phyloP scores from a whole-genome alignment of 768 basidiomycete genomes.

The Termitomyces eurrhizus region DNA sequence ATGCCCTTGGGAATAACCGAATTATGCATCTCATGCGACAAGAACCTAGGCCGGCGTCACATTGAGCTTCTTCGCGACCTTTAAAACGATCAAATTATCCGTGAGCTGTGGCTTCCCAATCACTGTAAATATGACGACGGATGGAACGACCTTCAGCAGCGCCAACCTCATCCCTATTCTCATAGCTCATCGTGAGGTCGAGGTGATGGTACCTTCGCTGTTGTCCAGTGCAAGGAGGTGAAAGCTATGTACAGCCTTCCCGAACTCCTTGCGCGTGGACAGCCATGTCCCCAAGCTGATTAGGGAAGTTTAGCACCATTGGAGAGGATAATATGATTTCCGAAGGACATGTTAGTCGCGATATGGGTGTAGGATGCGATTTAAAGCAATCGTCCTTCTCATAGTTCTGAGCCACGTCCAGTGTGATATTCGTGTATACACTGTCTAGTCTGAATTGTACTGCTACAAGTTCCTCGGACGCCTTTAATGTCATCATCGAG shows the following conservation, averaged over 20 bases:
- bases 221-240: background rate
- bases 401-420: constrained; percentile 5
- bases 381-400: background rate
- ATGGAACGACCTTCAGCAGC: constrained; percentile 72
- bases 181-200: constrained; percentile 77
- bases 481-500: background rate
- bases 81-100: constrained; percentile 57
- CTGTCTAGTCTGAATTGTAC: background rate
- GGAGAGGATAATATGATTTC: constrained; percentile 37
- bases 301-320: constrained; percentile 58
- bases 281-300: constrained; percentile 86
- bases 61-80: constrained; percentile 57
- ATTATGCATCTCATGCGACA: constrained; percentile 73
- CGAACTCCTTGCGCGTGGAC: constrained; percentile 71
- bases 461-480: background rate
- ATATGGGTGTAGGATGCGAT: background rate
- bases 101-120: constrained; percentile 62
- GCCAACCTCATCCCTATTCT: constrained; percentile 77
- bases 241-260: constrained; percentile 51
- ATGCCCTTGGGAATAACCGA: constrained; percentile 86
- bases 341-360: constrained; percentile 13
- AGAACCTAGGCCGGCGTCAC: constrained; percentile 79
- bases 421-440: background rate
- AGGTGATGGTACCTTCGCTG: constrained; percentile 71
- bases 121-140: constrained; percentile 54